phyloP scores from a whole-genome alignment of 2,329 filamentous ascomycete genomes.

The Samsoniella hepiali region DNA sequence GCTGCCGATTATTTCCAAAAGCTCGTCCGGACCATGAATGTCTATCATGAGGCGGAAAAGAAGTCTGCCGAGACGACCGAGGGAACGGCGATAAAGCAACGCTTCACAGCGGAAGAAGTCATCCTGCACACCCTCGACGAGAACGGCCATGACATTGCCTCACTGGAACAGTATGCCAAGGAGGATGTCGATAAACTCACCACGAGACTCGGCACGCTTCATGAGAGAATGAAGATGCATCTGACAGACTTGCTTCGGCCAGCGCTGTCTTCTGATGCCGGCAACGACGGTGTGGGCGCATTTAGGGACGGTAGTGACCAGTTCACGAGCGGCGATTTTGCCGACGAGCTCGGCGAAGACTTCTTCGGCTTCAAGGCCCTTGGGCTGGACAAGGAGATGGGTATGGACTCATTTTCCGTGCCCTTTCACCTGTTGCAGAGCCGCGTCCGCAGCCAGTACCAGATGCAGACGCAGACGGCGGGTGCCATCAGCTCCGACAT shows the following conservation, averaged over 20 bases:
- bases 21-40: conserved; percentile 72
- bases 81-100: conserved; percentile 51
- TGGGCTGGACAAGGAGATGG: conserved; percentile 87
- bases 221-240: conserved; percentile 92
- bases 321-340: conserved; percentile 94
- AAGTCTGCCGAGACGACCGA: conserved; percentile 51
- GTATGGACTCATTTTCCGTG: conserved; percentile 81
- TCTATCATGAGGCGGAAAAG: conserved; percentile 81
- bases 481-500: conserved; percentile 57
- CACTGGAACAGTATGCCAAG: conserved; percentile 80
- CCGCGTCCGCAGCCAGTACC: conserved; percentile 80
- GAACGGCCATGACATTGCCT: conserved; percentile 77
- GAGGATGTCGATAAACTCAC: conserved; percentile 89
- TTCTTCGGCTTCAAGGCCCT: conserved; percentile 98
- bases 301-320: conserved; percentile 98
- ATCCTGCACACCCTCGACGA: conserved; percentile 82
- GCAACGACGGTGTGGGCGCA: conserved; percentile 79
- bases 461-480: conserved; percentile 67
- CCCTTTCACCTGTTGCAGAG: conserved; percentile 92
- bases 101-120: conserved; percentile 80
- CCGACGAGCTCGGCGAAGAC: conserved; percentile 95
- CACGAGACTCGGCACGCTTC: conserved; percentile 74
- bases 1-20: conserved; percentile 88
- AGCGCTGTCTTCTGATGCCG: conserved; percentile 70
- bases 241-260: conserved; percentile 90